Percentiles rank a stretch among this genome's conserved stretches.
phyloP scores from a whole-genome alignment of 148 eudicot species.

The Vaccinium corymbosum region DNA sequence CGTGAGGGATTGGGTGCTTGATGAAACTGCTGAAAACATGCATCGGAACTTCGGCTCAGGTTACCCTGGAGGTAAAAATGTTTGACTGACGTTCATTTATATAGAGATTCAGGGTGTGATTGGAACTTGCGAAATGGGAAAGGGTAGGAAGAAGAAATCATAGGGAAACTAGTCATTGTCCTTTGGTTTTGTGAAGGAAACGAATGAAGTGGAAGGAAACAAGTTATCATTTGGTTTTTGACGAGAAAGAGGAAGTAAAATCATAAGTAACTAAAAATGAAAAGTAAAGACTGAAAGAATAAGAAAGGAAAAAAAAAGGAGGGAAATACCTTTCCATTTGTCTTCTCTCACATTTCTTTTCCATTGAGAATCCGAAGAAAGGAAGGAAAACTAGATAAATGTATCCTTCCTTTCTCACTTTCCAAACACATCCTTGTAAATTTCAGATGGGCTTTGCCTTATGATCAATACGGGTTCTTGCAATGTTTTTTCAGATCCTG shows the following conservation, averaged over 20 bases:
- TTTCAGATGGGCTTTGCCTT: neutral
- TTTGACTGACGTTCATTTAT: conserved; percentile 6
- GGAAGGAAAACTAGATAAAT: neutral
- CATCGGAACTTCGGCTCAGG: conserved; percentile 90
- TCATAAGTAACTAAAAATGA: too few species aligned
- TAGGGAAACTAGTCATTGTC: neutral
- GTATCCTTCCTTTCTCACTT: neutral
- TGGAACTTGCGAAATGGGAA: neutral
- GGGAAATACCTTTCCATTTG: neutral
- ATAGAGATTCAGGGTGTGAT: neutral
- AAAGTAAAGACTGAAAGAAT: neutral
- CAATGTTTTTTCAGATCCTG: conserved; percentile 58
- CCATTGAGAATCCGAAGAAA: neutral
- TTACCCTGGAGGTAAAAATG: conserved; percentile 78
- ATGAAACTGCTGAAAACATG: conserved; percentile 77
- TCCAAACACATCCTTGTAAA: neutral
- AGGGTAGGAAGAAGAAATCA: neutral
- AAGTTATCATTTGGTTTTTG: neutral
- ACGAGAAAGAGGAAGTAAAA: neutral
- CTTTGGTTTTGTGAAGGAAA: neutral
- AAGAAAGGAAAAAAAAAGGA: neutral
- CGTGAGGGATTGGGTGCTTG: conserved; percentile 74
- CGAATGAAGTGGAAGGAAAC: neutral
- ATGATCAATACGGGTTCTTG: conserved; percentile 3
- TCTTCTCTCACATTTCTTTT: neutral